These are phyloP conservation scores for Kewa caespitosa DNA, from an alignment of 179 eudicot species.

Conservation along the genomic window DNA sequence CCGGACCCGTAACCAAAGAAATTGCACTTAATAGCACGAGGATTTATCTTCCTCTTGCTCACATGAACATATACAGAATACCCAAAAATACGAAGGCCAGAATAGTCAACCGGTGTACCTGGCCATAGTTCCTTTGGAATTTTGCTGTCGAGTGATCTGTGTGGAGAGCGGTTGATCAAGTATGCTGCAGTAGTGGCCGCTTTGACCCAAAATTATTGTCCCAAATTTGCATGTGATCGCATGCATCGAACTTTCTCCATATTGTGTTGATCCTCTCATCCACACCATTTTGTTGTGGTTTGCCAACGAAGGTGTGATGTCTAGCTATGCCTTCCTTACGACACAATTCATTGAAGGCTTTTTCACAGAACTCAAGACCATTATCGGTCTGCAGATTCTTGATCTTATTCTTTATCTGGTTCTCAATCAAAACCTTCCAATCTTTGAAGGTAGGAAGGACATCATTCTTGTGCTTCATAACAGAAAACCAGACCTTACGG, in stretches of 20 bases:
- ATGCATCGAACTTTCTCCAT: not conserved
- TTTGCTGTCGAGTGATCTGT: too few species aligned
- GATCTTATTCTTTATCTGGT: not conserved
- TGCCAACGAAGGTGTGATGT: not conserved
- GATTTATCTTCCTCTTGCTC: too few species aligned
- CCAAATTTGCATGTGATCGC: too few species aligned
- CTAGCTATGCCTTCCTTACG: not conserved
- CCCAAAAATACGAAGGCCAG: too few species aligned
- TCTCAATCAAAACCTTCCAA: not conserved
- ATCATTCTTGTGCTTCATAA: not conserved
- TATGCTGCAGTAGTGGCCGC: not conserved
- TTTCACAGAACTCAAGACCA: not conserved
- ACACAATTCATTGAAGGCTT: not conserved
- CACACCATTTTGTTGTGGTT: not conserved
- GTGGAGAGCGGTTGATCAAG: not conserved
- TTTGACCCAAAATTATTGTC: not conserved
- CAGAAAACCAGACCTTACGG: not conserved
- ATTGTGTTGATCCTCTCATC: not conserved
- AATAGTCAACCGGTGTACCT: too few species aligned
- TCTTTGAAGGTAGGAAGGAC: not conserved
- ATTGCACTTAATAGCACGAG: too few species aligned
- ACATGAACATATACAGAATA: too few species aligned
- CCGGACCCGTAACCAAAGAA: too few species aligned
- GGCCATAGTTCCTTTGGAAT: too few species aligned
- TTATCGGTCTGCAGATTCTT: not conserved